Evolutionary conservation across 176 grass and related monocot species (phyloP).

Genomic region (Alloteropsis semialata): DNA sequence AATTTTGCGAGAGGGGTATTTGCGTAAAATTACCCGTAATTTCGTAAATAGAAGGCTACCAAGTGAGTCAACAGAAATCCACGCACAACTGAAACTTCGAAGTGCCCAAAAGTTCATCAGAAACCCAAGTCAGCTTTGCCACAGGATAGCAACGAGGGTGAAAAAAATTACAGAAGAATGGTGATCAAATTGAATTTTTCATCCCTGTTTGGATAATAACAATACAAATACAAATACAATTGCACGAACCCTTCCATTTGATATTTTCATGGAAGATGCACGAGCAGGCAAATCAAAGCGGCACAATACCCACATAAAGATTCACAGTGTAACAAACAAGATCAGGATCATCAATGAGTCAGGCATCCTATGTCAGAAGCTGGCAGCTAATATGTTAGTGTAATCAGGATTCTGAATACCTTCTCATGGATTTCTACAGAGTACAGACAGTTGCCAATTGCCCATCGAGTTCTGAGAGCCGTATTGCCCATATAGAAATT

Average conservation of each 20-base stretch:
- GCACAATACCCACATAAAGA: neutral
- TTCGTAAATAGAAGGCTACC: too few species aligned
- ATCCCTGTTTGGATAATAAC: neutral
- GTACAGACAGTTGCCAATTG: neutral
- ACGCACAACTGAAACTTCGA: neutral
- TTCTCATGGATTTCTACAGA: constrained; percentile 15
- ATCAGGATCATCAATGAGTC: neutral
- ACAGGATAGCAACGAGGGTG: neutral
- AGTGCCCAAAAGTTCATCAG: neutral
- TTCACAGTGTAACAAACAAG: neutral
- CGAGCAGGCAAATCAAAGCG: neutral
- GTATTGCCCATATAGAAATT: neutral
- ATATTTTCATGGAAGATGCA: constrained; percentile 9
- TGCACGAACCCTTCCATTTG: neutral
- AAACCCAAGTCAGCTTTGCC: neutral
- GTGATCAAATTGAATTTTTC: neutral
- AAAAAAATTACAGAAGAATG: neutral
- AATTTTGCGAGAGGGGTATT: too few species aligned
- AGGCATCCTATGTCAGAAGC: neutral
- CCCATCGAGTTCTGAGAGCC: constrained; percentile 1
- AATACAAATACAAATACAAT: too few species aligned
- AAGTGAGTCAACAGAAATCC: neutral
- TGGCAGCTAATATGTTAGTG: neutral
- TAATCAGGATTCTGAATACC: constrained; percentile 13
- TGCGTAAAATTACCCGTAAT: too few species aligned